A percentile compares a stretch with the other conserved stretches of the same genome.
Evolutionary conservation across 169 alveolate genomes (phyloP).

Genomic region (Cryptosporidium tyzzeri): DNA sequence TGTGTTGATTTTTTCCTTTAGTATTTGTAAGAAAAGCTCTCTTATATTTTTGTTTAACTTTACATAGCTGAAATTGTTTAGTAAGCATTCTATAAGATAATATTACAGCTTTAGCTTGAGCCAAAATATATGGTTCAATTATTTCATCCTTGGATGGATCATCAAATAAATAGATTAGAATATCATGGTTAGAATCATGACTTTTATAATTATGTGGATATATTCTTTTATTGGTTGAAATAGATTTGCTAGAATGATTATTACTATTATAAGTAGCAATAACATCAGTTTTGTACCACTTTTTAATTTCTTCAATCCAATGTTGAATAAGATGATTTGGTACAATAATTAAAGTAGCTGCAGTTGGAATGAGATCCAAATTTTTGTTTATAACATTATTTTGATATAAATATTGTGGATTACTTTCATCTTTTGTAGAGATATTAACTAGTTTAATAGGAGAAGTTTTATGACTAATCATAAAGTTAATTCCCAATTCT

Average conservation of each 20-base stretch:
- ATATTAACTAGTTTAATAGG: not conserved
- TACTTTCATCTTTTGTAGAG: not conserved
- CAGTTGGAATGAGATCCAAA: conserved; percentile 1
- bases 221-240: too few relatives aligned
- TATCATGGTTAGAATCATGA: not conserved
- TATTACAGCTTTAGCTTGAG: conserved; percentile 22
- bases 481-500: not conserved
- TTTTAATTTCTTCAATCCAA: conserved; percentile 51
- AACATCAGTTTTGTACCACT: conserved; percentile 46
- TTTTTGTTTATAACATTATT: not conserved
- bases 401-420: too few relatives aligned
- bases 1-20: not conserved
- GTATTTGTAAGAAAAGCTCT: conserved; percentile 29
- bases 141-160: conserved; percentile 48
- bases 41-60: conserved; percentile 13
- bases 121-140: not conserved
- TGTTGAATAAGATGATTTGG: conserved; percentile 69
- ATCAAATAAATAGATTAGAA: conserved; percentile 28
- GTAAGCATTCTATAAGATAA: conserved; percentile 73
- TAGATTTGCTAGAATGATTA: not conserved
- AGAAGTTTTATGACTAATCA: not conserved
- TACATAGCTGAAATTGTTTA: conserved; percentile 57
- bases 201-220: too few relatives aligned
- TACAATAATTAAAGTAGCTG: conserved; percentile 47
- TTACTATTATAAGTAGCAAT: not conserved